Conservation (phyloP, 2,329 filamentous ascomycete genomes). For the Mariannaea sp. region DNA sequence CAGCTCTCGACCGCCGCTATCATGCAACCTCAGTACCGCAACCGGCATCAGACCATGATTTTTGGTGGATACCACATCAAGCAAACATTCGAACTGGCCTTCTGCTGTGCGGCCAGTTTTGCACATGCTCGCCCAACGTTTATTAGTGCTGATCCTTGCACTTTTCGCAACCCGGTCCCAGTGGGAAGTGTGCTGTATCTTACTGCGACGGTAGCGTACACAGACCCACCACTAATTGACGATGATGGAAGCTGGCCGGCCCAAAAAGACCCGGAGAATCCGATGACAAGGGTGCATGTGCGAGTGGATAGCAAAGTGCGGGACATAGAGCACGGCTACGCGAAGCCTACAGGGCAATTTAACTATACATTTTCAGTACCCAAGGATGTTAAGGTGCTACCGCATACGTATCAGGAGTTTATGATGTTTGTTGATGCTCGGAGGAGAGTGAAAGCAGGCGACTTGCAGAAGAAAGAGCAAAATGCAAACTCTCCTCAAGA, state of each 20-base stretch:
- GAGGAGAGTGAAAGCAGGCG: slow-evolving; percentile 34
- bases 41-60: slow-evolving; percentile 40
- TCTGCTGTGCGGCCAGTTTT: slow-evolving; percentile 41
- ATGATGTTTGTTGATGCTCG: slow-evolving; percentile 41
- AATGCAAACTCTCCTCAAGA: not conserved
- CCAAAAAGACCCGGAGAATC: slow-evolving; percentile 28
- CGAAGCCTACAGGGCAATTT: slow-evolving; percentile 39
- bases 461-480: slow-evolving; percentile 12
- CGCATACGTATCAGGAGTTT: slow-evolving; percentile 39
- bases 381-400: slow-evolving; percentile 37
- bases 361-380: slow-evolving; percentile 41
- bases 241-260: slow-evolving; percentile 36
- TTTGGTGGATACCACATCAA: slow-evolving; percentile 41
- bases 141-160: slow-evolving; percentile 39
- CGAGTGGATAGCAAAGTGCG: slow-evolving; percentile 41
- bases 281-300: slow-evolving; percentile 38
- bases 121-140: slow-evolving; percentile 40
- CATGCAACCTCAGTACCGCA: slow-evolving; percentile 40
- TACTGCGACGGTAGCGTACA: slow-evolving; percentile 38
- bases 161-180: slow-evolving; percentile 39
- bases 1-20: slow-evolving; percentile 37
- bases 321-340: slow-evolving; percentile 39
- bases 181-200: slow-evolving; percentile 39
- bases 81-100: slow-evolving; percentile 40
- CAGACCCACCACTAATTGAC: slow-evolving; percentile 37